Base-by-base conservation (phyloP, 1,139 yeast species). In the Pichia sp. region DNA sequence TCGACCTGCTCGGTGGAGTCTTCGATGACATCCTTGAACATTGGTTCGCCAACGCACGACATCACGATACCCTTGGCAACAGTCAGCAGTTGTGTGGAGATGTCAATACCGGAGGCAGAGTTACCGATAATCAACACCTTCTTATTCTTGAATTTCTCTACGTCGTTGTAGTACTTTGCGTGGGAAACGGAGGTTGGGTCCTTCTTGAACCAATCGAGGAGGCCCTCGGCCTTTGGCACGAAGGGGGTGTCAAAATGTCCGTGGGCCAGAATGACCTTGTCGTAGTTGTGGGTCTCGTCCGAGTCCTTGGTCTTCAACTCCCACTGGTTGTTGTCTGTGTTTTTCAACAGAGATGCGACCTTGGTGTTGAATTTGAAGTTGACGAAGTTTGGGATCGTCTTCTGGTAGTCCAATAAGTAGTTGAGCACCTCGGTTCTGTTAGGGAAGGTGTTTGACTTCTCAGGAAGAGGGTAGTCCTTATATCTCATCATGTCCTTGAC, bases 71-170 rank as follows among this genome's bases (percentile, higher is more conserved):
- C 61, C 28, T 67, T 67, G 3, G 80, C 75, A 46, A 66, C 67
- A 1, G 73, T 72, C 19, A 71, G 63, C 9, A 74, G 55, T 59
- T 77, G 81, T 12, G 73, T 70, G 2, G 80, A 72, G 42, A 77
- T 68, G 59, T 77, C 82, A 25, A 69, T 67, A 13, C 81, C 81
- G 52, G 78, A 73, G 22, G 80, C 74, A 22, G 69, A 69, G 55
- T 74, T 74, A 4, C 82, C 82, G 31, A 78, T 68, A 7, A 78
- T 70, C 47, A 78, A 63, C n/a, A 77, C 78, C n/a, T 66, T 72
- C 52, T 72, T 63, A 50, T 66, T 70, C 39, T 63, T 64, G 55
- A 56, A 77, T 1, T 61, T 63, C 0, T 57, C 60, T 3, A 73
- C 69, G 41, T 67, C 68, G 49, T 66, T 70, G 54, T 63, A 77